Percentiles rank a stretch among this genome's conserved stretches.
These are phyloP conservation scores for Gastrodia elata DNA, from an alignment of 106 monocot genomes.

Conservation along the genomic window DNA sequence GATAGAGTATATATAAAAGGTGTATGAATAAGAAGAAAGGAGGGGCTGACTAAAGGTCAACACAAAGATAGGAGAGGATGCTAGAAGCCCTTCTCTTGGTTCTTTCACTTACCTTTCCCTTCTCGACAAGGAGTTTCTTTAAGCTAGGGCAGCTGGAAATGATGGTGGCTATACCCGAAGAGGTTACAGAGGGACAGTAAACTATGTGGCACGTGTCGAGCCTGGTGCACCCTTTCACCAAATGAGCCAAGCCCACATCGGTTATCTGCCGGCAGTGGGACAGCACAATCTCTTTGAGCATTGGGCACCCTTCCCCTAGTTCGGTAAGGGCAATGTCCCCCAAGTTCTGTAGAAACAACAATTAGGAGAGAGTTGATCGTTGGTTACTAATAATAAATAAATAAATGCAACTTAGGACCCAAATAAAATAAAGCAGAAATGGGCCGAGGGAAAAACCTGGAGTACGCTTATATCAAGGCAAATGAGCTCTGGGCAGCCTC, in stretches of 20 bases:
- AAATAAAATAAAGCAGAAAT: not conserved
- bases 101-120: slow-evolving; percentile 83
- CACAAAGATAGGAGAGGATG: slow-evolving; percentile 62
- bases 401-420: no score
- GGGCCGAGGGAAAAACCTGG: slow-evolving; percentile 38
- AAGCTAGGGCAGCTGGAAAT: slow-evolving; percentile 61
- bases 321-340: slow-evolving; percentile 67
- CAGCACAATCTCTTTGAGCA: slow-evolving; percentile 61
- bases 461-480: slow-evolving; percentile 79
- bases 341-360: slow-evolving; percentile 36
- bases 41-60: slow-evolving; percentile 42
- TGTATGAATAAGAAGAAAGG: no score
- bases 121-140: slow-evolving; percentile 82
- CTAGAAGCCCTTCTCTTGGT: slow-evolving; percentile 54
- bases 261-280: slow-evolving; percentile 72
- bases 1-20: not conserved
- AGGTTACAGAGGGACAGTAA: slow-evolving; percentile 67
- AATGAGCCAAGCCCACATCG: slow-evolving; percentile 67
- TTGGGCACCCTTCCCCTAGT: slow-evolving; percentile 60
- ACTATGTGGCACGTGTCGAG: slow-evolving; percentile 90
- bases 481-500: slow-evolving; percentile 68
- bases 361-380: no score
- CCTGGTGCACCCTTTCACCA: slow-evolving; percentile 56
- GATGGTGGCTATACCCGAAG: slow-evolving; percentile 76
- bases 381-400: no score